phyloP scores from a whole-genome alignment of 1,284 basidiomycete species.

The Cutaneotrichosporon sp. region DNA sequence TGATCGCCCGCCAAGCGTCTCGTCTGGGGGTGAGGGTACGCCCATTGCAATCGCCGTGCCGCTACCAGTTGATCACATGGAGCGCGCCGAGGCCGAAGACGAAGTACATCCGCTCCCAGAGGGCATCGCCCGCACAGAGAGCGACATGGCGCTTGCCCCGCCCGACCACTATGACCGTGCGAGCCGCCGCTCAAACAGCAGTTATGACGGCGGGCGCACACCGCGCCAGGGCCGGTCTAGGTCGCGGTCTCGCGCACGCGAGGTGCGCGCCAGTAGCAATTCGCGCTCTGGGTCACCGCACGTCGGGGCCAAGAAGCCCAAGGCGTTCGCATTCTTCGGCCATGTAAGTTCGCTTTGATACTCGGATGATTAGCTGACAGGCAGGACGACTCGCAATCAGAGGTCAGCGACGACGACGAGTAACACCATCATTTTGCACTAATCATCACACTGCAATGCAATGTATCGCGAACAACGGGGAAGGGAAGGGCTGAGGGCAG shows the following conservation, averaged over 20 bases:
- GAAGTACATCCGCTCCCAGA: constrained; percentile 11
- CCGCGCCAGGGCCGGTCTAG: constrained; percentile 22
- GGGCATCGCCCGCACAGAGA: constrained; percentile 11
- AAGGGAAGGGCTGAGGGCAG: not conserved
- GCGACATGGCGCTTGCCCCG: constrained; percentile 21
- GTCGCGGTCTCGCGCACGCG: constrained; percentile 8
- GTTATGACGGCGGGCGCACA: constrained; percentile 11
- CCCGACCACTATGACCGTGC: not conserved
- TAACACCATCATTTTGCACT: constrained; percentile 3
- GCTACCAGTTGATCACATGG: not conserved
- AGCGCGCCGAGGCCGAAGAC: constrained; percentile 7
- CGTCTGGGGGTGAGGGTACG: not conserved
- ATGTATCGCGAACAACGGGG: not conserved
- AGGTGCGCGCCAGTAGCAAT: constrained; percentile 1
- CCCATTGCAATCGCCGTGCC: not conserved
- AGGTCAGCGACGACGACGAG: constrained; percentile 14
- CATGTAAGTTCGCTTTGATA: constrained; percentile 21
- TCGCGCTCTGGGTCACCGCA: constrained; percentile 9
- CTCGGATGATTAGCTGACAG: not conserved
- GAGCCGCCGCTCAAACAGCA: constrained; percentile 4
- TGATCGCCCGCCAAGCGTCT: not conserved
- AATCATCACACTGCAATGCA: not conserved
- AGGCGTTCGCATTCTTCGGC: constrained; percentile 53
- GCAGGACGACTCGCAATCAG: constrained; percentile 17
- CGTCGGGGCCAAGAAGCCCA: constrained; percentile 26